Evolutionary conservation across 345 rosid genomes (phyloP), one percentile per base, ranked within the genome.

Genomic region (Murraya koenigii): DNA sequence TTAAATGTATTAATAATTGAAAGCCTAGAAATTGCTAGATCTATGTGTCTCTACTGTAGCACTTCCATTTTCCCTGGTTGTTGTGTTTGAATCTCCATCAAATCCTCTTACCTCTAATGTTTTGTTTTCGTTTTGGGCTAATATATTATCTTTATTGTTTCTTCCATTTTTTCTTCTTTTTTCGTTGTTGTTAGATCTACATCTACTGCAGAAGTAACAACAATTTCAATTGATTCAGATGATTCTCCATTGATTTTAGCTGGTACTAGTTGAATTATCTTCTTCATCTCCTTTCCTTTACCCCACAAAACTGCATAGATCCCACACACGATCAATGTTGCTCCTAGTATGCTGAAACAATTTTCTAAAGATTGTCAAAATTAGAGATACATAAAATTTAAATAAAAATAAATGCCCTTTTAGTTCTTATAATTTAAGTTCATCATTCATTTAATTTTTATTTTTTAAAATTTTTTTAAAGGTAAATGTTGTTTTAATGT

Each of bases 301-400:
- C 88, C 89, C 94, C 93, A 92, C n/a, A 86, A 60, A 72, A 90
- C 92, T 39, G 32, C 61, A 69, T 90, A 92, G 6, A 88, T 11
- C 9, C 92, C 90, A 8, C 77, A 72, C 17, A 90, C 76, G 13
- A 92, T 88, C 71, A 92, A 35, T 0, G 74, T 75, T 61, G 82
- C 84, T 75, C 91, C 94, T 22, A 86, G n/a, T 44, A 88, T 32
- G 77, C 93, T 90, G 84, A 61, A 66, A 36, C 44, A 70, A 1
- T n/a, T 10, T 4, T 32, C 39, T 30, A 55, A 47, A 2, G 11
- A 44, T 13, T 44, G 49, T 11, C 49, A 44, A 13, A 11, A 13
- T 13, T 10, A 44, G 14, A 2, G 3, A 3, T 11, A 41, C 0
- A 41, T 2, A 4, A 41, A 41, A 10, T 41, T 41, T 13, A 41